A percentile compares a stretch with the other conserved stretches of the same genome.
Conservation (phyloP, 176 grass and related monocot genomes). For the Paspalum vaginatum region DNA sequence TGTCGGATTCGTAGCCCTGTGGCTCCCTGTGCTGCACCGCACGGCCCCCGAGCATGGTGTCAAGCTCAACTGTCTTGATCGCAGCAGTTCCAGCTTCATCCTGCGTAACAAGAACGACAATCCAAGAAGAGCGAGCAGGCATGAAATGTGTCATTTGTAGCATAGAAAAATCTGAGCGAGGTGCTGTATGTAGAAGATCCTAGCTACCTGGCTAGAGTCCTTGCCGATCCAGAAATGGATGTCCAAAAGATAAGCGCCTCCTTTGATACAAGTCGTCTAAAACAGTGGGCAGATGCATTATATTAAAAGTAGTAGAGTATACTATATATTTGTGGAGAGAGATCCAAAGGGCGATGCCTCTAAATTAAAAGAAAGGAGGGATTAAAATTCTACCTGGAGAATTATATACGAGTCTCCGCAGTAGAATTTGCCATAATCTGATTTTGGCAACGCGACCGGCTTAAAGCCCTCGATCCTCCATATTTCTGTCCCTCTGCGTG, state of each 20-base stretch:
- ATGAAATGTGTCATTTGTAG: conserved; percentile 13
- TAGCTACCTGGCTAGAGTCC: conserved; percentile 92
- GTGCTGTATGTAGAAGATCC: background rate
- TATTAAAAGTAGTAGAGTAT: conserved; percentile 21
- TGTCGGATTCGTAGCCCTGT: conserved; percentile 93
- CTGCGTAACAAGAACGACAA: conserved; percentile 43
- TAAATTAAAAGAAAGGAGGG: background rate
- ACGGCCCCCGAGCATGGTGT: conserved; percentile 87
- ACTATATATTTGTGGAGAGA: background rate
- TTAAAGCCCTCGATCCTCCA: conserved; percentile 96
- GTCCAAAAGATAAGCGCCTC: conserved; percentile 69
- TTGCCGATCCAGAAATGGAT: conserved; percentile 95
- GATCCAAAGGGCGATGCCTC: background rate
- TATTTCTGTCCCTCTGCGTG: conserved; percentile 81
- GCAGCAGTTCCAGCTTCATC: conserved; percentile 98
- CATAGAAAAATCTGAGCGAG: background rate
- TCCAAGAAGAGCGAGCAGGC: conserved; percentile 5
- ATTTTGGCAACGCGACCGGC: conserved; percentile 79
- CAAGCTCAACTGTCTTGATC: conserved; percentile 95
- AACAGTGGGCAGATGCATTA: conserved; percentile 20
- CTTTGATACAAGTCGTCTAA: conserved; percentile 71
- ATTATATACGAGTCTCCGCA: conserved; percentile 96
- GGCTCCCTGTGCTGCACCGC: conserved; percentile 96
- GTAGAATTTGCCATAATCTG: conserved; percentile 95
- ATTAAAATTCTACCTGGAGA: conserved; percentile 65